Evolutionary conservation across 1,284 basidiomycete genomes (phyloP), one percentile per base, ranked within the genome.

Genomic region (Ceratobasidium theobromae): DNA sequence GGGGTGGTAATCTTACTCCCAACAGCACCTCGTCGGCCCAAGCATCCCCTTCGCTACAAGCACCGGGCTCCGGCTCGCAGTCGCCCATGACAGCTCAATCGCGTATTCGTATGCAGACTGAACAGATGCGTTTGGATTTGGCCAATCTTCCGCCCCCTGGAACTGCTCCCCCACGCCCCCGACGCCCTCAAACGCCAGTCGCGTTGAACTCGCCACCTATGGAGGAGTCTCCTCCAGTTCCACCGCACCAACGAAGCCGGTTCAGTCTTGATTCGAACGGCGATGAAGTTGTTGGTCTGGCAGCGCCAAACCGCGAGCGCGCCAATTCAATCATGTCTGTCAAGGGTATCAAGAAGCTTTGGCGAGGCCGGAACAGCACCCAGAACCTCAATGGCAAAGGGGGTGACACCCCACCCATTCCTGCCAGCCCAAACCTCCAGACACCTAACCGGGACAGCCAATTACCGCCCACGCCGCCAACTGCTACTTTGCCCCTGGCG

Each of bases 311-410:
- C 14, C 66, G 66, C 32, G 57, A 67, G 33, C 66, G 66, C 14
- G 57, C 66, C 4, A 53, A 66, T 23, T 53, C 64, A 9, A 53
- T 67, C 53, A 67, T 69, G 54, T 60, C 53, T 21, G 65, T 69
- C 38, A 66, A 67, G 46, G 58, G 65, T 14, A 57, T 69, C 35
- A 48, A 46, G 14, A 57, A 66, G 46, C 55, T 69, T 6, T 69
- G 64, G 62, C 53, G 66, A 11, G 52, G 52, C 16, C 41, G 66
- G 16, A 67, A 49, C 23, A 60, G 46, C 18, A 60, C 55, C 14
- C 55, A 60, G 30, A 60, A 60, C 45, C 21, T 60, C n/a, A 60
- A 60, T 45, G 55, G 55, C 11, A 46, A 48, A 14, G 35, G 11
- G n/a, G 30, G 16, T 14, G 53, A 54, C 9, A 43, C 40, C 25